Percentiles rank a stretch among this genome's conserved stretches.
phyloP scores from a whole-genome alignment of 768 basidiomycete species.

The Trametopsis cervina region DNA sequence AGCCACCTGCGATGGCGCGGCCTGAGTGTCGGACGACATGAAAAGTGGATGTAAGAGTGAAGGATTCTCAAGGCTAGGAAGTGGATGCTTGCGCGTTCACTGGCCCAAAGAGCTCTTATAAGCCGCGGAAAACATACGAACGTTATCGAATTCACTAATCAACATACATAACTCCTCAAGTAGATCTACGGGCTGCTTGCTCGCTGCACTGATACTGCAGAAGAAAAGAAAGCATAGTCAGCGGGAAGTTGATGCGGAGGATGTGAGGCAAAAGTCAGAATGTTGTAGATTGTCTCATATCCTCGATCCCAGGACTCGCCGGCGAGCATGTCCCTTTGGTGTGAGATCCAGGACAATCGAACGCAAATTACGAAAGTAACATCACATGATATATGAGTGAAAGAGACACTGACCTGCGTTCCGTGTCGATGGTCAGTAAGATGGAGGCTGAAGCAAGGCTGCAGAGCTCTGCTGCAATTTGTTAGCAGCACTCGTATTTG shows the following conservation, averaged over 20 bases:
- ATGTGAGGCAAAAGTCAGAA: slow-evolving; percentile 38
- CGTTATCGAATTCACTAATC: slow-evolving; percentile 10
- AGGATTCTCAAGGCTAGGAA: neutral
- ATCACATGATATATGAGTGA: slow-evolving; percentile 34
- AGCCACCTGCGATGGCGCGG: neutral
- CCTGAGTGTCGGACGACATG: slow-evolving; percentile 5
- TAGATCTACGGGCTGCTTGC: slow-evolving; percentile 1
- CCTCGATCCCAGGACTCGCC: slow-evolving; percentile 59
- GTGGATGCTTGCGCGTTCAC: neutral
- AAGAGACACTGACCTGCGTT: slow-evolving; percentile 20
- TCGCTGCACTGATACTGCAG: neutral
- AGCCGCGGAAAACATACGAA: slow-evolving; percentile 1
- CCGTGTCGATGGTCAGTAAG: too few relatives aligned
- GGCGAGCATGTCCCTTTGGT: slow-evolving; percentile 74
- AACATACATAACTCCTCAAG: slow-evolving; percentile 9
- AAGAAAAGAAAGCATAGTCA: neutral
- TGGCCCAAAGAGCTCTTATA: slow-evolving; percentile 15
- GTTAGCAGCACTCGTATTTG: slow-evolving; percentile 2
- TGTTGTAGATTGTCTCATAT: slow-evolving; percentile 58
- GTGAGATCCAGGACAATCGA: slow-evolving; percentile 54
- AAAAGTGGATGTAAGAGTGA: neutral
- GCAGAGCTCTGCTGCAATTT: too few relatives aligned
- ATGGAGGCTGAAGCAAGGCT: too few relatives aligned
- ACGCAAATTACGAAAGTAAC: slow-evolving; percentile 83
- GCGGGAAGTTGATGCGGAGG: neutral